Evolutionary conservation across 176 grass and related monocot genomes (phyloP).

Genomic region (Zizania latifolia): DNA sequence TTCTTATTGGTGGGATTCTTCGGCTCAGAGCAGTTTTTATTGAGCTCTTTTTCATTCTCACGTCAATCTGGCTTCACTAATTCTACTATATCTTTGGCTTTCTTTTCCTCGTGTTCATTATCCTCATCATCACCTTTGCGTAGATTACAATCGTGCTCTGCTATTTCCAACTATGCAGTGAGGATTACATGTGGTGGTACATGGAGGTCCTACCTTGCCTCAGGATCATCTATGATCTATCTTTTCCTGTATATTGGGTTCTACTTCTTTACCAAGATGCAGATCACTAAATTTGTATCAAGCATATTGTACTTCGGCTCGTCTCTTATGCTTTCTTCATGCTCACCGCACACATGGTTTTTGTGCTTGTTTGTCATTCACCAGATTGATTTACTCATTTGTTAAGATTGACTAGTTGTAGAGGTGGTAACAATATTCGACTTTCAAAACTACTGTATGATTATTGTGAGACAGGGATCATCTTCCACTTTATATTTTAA

Average conservation of each 20-base stretch:
- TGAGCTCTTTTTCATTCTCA: slow-evolving; percentile 36
- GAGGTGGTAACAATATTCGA: background rate
- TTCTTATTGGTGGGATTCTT: slow-evolving; percentile 37
- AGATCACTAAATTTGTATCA: slow-evolving; percentile 31
- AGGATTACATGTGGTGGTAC: slow-evolving; percentile 43
- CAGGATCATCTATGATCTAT: slow-evolving; percentile 36
- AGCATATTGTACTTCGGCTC: slow-evolving; percentile 35
- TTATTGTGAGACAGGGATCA: background rate
- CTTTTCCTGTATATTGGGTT: slow-evolving; percentile 36
- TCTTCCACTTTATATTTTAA: background rate
- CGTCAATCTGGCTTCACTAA: slow-evolving; percentile 30
- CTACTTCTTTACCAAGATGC: slow-evolving; percentile 43
- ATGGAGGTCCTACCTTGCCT: slow-evolving; percentile 39
- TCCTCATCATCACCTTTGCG: slow-evolving; percentile 35
- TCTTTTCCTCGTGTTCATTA: slow-evolving; percentile 37
- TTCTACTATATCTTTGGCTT: slow-evolving; percentile 45
- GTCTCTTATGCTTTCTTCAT: slow-evolving; percentile 26
- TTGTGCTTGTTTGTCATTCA: slow-evolving; percentile 31
- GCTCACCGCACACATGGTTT: slow-evolving; percentile 31
- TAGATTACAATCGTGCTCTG: slow-evolving; percentile 30
- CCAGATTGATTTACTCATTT: slow-evolving; percentile 34
- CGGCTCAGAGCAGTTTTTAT: slow-evolving; percentile 35
- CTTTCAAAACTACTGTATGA: background rate
- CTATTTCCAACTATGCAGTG: slow-evolving; percentile 37
- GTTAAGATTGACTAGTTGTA: slow-evolving; percentile 33